Percentiles rank a stretch among this genome's conserved stretches.
Conservation (phyloP, 345 rosid species). For the Salix arbutifolia region DNA sequence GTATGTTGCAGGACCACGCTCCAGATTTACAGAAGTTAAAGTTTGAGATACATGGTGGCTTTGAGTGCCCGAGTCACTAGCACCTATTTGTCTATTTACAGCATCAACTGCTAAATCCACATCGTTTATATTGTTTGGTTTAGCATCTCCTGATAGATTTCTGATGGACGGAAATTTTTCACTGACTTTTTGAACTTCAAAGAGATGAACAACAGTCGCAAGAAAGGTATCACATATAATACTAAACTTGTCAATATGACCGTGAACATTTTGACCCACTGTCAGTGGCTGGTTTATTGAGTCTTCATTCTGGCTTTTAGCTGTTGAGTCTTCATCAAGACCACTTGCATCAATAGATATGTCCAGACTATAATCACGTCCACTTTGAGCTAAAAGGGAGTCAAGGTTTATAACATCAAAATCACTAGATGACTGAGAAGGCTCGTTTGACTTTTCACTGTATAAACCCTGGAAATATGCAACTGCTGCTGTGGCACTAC, state of each 20-base stretch:
- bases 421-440: slow-evolving; percentile 33
- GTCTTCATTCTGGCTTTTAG: slow-evolving; percentile 26
- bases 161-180: slow-evolving; percentile 27
- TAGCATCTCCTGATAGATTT: slow-evolving; percentile 23
- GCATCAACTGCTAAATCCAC: slow-evolving; percentile 25
- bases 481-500: slow-evolving; percentile 67
- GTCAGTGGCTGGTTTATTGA: slow-evolving; percentile 11
- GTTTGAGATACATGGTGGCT: slow-evolving; percentile 27
- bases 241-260: slow-evolving; percentile 24
- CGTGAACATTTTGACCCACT: slow-evolving; percentile 19
- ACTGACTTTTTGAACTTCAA: slow-evolving; percentile 31
- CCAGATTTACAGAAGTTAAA: slow-evolving; percentile 33
- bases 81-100: slow-evolving; percentile 24
- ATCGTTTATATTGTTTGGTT: slow-evolving; percentile 23
- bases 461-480: slow-evolving; percentile 57
- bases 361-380: slow-evolving; percentile 25
- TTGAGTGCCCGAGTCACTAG: slow-evolving; percentile 30
- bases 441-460: slow-evolving; percentile 36
- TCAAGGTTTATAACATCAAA: slow-evolving; percentile 41
- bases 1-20: slow-evolving; percentile 29
- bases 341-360: slow-evolving; percentile 2
- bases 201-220: slow-evolving; percentile 47
- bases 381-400: slow-evolving; percentile 36
- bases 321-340: slow-evolving; percentile 27
- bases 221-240: slow-evolving; percentile 63